These are phyloP conservation scores for Aspergillus piperis DNA, from an alignment of 2,329 filamentous ascomycete genomes.

Conservation along the genomic window DNA sequence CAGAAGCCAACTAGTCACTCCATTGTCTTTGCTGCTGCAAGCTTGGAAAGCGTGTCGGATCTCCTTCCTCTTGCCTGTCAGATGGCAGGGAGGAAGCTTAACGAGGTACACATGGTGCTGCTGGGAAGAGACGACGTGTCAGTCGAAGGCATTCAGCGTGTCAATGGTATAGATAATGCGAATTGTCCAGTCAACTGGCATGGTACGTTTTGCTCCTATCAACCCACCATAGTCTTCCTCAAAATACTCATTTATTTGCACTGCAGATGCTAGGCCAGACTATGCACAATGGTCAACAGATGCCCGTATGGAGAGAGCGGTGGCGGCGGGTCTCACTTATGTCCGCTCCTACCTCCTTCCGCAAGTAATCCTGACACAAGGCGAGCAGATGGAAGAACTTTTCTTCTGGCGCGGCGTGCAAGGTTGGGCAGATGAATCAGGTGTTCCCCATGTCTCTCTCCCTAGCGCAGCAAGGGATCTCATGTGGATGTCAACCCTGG, in stretches of 20 bases:
- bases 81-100: conserved; percentile 71
- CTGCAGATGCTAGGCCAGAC: conserved; percentile 70
- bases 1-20: conserved; percentile 59
- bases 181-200: conserved; percentile 68
- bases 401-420: conserved; percentile 67
- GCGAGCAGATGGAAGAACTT: conserved; percentile 63
- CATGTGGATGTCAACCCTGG: conserved; percentile 76
- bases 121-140: conserved; percentile 72
- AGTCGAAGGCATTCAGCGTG: conserved; percentile 66
- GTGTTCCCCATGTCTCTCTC: conserved; percentile 71
- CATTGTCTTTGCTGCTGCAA: conserved; percentile 77
- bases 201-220: conserved; percentile 53
- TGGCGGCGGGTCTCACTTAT: conserved; percentile 67
- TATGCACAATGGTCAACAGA: conserved; percentile 69
- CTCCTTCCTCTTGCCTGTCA: conserved; percentile 82
- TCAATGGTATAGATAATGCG: conserved; percentile 74
- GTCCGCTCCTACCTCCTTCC: conserved; percentile 75
- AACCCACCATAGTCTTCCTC: conserved; percentile 6
- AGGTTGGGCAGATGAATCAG: conserved; percentile 54
- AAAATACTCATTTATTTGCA: conserved; percentile 7
- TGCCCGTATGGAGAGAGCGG: conserved; percentile 65
- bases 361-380: conserved; percentile 73
- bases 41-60: conserved; percentile 68
- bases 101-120: conserved; percentile 78
- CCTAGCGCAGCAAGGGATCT: conserved; percentile 64